Percentiles rank a stretch among this genome's conserved stretches.
Conservation (phyloP, 2,329 filamentous ascomycete species). For the Penicillium sp. region DNA sequence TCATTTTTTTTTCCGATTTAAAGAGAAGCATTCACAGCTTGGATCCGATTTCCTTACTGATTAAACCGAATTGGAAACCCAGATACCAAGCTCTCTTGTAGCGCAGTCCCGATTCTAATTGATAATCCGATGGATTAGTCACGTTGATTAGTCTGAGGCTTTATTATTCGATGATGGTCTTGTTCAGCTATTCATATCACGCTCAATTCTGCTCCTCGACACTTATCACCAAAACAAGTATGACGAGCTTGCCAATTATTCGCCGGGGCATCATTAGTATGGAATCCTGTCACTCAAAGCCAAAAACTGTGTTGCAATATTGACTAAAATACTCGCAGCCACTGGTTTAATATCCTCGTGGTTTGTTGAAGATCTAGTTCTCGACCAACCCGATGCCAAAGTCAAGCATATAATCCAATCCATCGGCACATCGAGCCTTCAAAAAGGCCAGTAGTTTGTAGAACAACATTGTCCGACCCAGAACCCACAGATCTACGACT, state of each 20-base stretch:
- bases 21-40: neutral
- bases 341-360: slow-evolving; percentile 49
- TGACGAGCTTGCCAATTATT: neutral
- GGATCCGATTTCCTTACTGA: neutral
- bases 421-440: slow-evolving; percentile 43
- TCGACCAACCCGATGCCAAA: slow-evolving; percentile 37
- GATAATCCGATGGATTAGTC: too few relatives aligned
- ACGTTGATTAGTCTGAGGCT: too few relatives aligned
- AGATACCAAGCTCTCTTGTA: neutral
- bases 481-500: slow-evolving; percentile 8
- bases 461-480: slow-evolving; percentile 25
- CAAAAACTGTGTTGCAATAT: too few relatives aligned
- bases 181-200: neutral
- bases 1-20: neutral
- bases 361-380: slow-evolving; percentile 46
- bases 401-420: slow-evolving; percentile 46
- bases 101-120: neutral
- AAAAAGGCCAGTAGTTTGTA: slow-evolving; percentile 44
- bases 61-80: neutral
- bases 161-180: too few relatives aligned
- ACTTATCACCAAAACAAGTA: neutral
- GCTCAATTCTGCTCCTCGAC: neutral
- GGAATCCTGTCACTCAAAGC: neutral
- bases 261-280: slow-evolving; percentile 3
- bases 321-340: slow-evolving; percentile 16